A percentile compares a stretch with the other conserved stretches of the same genome.
These are phyloP conservation scores for Colletotrichum gigasporum DNA, from an alignment of 2,329 filamentous ascomycete genomes.

Conservation along the genomic window DNA sequence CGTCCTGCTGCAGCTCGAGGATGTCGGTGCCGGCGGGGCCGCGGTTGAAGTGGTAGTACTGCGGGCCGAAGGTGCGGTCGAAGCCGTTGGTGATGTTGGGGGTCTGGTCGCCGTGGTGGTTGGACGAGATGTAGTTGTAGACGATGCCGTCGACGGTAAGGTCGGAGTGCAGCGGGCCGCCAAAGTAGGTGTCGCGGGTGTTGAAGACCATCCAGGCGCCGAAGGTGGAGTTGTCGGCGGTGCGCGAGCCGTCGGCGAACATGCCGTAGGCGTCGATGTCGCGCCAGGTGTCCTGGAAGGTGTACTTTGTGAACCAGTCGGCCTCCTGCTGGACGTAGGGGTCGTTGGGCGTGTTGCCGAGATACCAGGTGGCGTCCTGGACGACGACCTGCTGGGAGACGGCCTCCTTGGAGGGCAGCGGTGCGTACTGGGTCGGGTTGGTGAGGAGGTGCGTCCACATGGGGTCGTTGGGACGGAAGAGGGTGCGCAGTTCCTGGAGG, in stretches of 20 bases:
- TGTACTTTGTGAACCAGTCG: constrained; percentile 72
- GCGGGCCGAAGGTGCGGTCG: constrained; percentile 69
- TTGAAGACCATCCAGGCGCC: constrained; percentile 71
- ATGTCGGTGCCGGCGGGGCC: constrained; percentile 56
- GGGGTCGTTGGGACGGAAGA: constrained; percentile 64
- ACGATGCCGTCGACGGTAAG: constrained; percentile 69
- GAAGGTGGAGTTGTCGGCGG: constrained; percentile 58
- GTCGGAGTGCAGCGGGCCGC: constrained; percentile 67
- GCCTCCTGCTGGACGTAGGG: constrained; percentile 62
- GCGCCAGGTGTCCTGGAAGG: constrained; percentile 64
- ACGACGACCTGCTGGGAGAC: constrained; percentile 55
- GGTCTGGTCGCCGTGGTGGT: constrained; percentile 68
- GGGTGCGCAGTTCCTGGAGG: constrained; percentile 65
- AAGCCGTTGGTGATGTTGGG: constrained; percentile 70
- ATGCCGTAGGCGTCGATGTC: constrained; percentile 64
- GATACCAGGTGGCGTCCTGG: constrained; percentile 69
- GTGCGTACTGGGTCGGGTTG: constrained; percentile 60
- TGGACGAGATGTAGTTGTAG: constrained; percentile 68
- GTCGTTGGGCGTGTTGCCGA: constrained; percentile 61
- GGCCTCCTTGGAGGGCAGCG: constrained; percentile 56
- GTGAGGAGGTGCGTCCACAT: constrained; percentile 69
- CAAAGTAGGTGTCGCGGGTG: constrained; percentile 67
- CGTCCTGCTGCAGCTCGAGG: constrained; percentile 61
- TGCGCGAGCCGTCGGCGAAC: constrained; percentile 46
- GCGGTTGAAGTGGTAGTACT: constrained; percentile 69